Evolutionary conservation across 2,329 filamentous ascomycete species (phyloP), one percentile per base, ranked within the genome.

Genomic region (Penicillium palitans): DNA sequence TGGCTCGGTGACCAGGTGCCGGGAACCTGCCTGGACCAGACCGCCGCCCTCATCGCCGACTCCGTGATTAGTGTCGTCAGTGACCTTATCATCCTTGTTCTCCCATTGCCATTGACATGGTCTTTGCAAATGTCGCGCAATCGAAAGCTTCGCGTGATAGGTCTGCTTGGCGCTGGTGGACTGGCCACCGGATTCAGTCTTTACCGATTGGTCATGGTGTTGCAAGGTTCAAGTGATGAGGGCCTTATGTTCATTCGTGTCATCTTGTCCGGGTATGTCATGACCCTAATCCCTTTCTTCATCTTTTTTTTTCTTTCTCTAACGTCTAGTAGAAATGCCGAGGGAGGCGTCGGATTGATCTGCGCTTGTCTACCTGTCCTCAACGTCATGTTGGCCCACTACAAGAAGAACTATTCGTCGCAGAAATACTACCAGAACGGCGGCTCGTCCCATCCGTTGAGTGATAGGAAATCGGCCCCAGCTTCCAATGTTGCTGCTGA

Each of bases 71-170:
- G 73, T 58, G 67, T 76, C 24, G 62, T 75, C 24, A 73, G 70
- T 31, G 75, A 77, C 59, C 47, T 74, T 1, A 70, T 73, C 27
- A 76, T 77, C 44, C 67, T 77, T 4, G 25, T 72, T 7, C 57
- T 76, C 15, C 75, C 75, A 0, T 46, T 76, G 27, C 74, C 74
- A 0, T 60, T 77, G 61, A 75, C 74, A 2, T 74, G 73, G 69
- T 73, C 70, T n/a, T 64, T 78, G 35, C 72, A 77, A 46, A 74
- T 77, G 70, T 68, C 70, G 13, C 62, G 64, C 2, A 71, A 67
- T 45, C 71, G 71, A 52, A 76, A 76, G 58, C 53, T 77, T 13
- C 72, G 72, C 6, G 73, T 78, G 2, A 70, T 74, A 15, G 74
- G 71, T 13, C 64, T 77, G 31, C 66, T 78, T 13, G 66, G 74